phyloP scores from a whole-genome alignment of 306 rosid species.

The Dicorynia guianensis region DNA sequence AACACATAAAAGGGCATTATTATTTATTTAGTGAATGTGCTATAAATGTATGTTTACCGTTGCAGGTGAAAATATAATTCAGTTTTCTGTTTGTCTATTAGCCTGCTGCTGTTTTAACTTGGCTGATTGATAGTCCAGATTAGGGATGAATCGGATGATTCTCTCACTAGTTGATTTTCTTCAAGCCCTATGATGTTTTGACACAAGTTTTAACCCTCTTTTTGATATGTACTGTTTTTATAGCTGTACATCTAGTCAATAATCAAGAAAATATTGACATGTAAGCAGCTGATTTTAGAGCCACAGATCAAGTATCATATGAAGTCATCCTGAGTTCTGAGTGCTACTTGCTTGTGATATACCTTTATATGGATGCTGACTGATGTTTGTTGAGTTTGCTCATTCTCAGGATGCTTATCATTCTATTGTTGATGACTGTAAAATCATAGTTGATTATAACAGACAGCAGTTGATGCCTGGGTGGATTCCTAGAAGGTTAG shows the following conservation, averaged over 20 bases:
- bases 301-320: background rate
- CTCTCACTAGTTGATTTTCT: background rate
- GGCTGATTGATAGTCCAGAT: background rate
- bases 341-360: conserved; percentile 16
- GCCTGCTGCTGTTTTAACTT: background rate
- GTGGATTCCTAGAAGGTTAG: conserved; percentile 98
- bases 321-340: conserved; percentile 23
- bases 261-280: background rate
- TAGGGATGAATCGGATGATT: background rate
- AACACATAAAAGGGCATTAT: background rate
- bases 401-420: conserved; percentile 86
- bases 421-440: conserved; percentile 71
- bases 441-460: conserved; percentile 84
- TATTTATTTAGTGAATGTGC: background rate
- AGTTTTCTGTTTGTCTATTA: background rate
- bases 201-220: background rate
- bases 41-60: background rate
- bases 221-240: background rate
- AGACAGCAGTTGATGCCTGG: conserved; percentile 92
- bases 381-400: conserved; percentile 29
- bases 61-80: background rate
- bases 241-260: too few species aligned
- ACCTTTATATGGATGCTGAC: background rate
- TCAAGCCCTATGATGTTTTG: background rate
- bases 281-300: conserved; percentile 7